Base-by-base conservation (phyloP, 2,329 filamentous ascomycete genomes). In the Rhexocercosporidium sp. region DNA sequence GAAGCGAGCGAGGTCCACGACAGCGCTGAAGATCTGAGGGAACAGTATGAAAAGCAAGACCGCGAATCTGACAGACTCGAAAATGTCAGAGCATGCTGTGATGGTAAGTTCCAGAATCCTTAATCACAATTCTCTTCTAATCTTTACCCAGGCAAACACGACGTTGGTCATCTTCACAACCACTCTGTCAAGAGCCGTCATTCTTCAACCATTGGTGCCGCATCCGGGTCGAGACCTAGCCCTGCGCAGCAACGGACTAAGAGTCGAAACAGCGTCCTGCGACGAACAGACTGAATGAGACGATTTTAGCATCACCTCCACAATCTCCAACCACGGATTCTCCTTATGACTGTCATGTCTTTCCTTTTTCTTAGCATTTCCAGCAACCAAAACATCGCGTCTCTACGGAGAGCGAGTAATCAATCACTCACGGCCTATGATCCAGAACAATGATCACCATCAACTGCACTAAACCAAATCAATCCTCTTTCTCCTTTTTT, bases 61-160 rank as follows among this genome's bases (percentile, higher is more conserved):
- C 84, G 88, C 63, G 92, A 94, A 72, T 84, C 90, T 29, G 92
- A 94, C 76, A 86, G 90, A 69, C 84, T 98, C 75, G 95, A 98
- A 84, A 97, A 99, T 78, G 96, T 99, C 71, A 86, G 96, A 77
- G 94, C 95, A 67, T 99, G 96, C 82, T 99, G 96, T 80, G 96
- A 98, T 86, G 96, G 94, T 95, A 85, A 87, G 90, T 82, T 65
- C 65, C 14, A 20, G 37, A 53, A 27, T 25, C n/a, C 18, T 20
- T 46, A 6, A 29, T n/a, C n/a, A n/a, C n/a, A 20, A 14, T 31
- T 37, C 7, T 14, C 29, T 20, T 34, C 74, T 79, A 72, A 75
- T 60, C 64, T 49, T n/a, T 31, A 61, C 12, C 44, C 66, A 92
- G 89, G 90, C 72, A 92, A 92, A 81, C 91, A 93, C 75, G 90